phyloP scores from a whole-genome alignment of 2,329 filamentous ascomycete genomes.

The Trichoderma pleuroti region DNA sequence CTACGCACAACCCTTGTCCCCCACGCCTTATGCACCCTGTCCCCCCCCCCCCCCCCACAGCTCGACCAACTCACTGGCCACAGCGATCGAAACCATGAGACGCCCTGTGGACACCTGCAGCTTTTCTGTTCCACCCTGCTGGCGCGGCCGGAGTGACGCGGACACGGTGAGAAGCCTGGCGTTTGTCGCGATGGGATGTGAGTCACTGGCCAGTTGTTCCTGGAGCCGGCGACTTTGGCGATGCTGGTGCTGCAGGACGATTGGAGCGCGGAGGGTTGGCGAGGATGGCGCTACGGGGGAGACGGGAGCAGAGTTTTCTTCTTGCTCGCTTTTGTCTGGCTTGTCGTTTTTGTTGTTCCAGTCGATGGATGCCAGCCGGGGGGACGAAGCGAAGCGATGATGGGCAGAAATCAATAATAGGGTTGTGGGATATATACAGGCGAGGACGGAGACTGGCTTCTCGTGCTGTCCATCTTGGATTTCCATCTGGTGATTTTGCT shows the following conservation, averaged over 20 bases:
- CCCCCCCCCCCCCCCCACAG: neutral
- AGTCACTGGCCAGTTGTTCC: slow-evolving; percentile 28
- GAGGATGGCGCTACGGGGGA: neutral
- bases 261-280: slow-evolving; percentile 9
- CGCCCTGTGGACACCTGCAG: slow-evolving; percentile 7
- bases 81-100: slow-evolving; percentile 22
- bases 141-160: slow-evolving; percentile 22
- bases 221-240: slow-evolving; percentile 1
- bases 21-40: slow-evolving; percentile 8
- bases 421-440: slow-evolving; percentile 15
- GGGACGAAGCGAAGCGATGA: neutral
- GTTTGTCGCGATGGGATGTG: slow-evolving; percentile 23
- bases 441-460: neutral
- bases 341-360: neutral
- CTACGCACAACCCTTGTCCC: too few relatives aligned
- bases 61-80: slow-evolving; percentile 23
- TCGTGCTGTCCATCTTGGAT: neutral
- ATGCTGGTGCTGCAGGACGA: slow-evolving; percentile 18
- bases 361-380: neutral
- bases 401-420: neutral
- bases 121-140: neutral
- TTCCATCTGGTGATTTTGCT: neutral
- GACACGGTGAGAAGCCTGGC: slow-evolving; percentile 20
- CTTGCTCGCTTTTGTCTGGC: neutral
- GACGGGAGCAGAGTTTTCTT: neutral